These are phyloP conservation scores for Solanum acaule DNA, from an alignment of 257 asterid genomes.

Conservation along the genomic window DNA sequence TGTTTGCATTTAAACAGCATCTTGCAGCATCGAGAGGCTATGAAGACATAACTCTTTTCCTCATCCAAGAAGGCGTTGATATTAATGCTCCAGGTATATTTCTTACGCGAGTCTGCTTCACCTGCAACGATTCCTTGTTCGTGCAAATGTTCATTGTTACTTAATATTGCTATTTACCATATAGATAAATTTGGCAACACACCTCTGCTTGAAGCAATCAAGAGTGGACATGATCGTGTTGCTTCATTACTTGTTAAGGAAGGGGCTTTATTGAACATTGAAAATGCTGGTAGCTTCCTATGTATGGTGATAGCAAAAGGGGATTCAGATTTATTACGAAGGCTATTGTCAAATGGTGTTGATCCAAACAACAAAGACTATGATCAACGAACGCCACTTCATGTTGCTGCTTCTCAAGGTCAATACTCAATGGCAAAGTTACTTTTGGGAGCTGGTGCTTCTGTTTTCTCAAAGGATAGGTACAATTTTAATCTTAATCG, in stretches of 20 bases:
- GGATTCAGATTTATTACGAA: constrained; percentile 64
- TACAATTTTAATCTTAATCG: not conserved
- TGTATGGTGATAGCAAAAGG: constrained; percentile 64
- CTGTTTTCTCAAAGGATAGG: constrained; percentile 78
- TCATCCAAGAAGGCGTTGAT: constrained; percentile 61
- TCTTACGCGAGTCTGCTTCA: not conserved
- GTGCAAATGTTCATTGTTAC: not conserved
- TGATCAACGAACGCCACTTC: constrained; percentile 82
- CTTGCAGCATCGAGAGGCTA: constrained; percentile 88
- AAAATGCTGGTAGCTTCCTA: constrained; percentile 57
- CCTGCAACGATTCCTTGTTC: not conserved
- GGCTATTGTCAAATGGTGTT: constrained; percentile 51
- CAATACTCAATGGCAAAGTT: constrained; percentile 57
- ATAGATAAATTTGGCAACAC: constrained; percentile 74
- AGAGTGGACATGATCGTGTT: constrained; percentile 65
- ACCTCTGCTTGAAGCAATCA: constrained; percentile 75
- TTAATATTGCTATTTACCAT: not conserved
- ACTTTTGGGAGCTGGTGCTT: constrained; percentile 87
- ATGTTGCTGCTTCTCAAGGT: constrained; percentile 78
- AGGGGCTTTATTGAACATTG: constrained; percentile 63
- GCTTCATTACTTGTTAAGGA: constrained; percentile 48
- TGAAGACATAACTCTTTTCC: constrained; percentile 59
- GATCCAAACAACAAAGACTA: constrained; percentile 73
- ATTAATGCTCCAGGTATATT: constrained; percentile 48
- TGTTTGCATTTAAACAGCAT: constrained; percentile 39